A percentile compares a stretch with the other conserved stretches of the same genome.
These are phyloP conservation scores for Polyporus arcularius DNA, from an alignment of 768 basidiomycete genomes.

Conservation along the genomic window DNA sequence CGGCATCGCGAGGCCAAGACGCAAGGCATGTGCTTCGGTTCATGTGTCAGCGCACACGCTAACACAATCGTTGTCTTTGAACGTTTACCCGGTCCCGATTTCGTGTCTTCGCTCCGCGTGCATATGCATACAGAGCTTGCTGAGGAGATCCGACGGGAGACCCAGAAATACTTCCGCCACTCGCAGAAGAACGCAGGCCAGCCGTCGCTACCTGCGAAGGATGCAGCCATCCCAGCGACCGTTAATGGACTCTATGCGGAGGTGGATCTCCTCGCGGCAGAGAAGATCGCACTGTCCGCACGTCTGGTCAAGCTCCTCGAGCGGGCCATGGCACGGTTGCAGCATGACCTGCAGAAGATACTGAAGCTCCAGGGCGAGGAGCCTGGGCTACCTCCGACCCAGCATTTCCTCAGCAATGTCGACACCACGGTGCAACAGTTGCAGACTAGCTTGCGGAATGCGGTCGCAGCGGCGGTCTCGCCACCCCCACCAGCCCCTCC, in stretches of 20 bases:
- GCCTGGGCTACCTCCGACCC: slow-evolving; percentile 32
- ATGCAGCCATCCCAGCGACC: slow-evolving; percentile 38
- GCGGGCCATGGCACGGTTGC: slow-evolving; percentile 48
- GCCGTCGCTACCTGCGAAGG: slow-evolving; percentile 30
- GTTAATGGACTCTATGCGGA: slow-evolving; percentile 32
- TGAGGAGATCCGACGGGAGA: slow-evolving; percentile 46
- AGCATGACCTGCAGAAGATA: slow-evolving; percentile 46
- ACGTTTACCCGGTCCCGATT: background rate
- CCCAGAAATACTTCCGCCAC: slow-evolving; percentile 45
- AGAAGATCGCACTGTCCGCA: slow-evolving; percentile 46
- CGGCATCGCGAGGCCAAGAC: slow-evolving; percentile 44
- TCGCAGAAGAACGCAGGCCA: slow-evolving; percentile 34
- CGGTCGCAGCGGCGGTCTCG: slow-evolving; percentile 28
- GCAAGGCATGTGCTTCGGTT: slow-evolving; percentile 35
- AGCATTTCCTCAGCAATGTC: slow-evolving; percentile 25
- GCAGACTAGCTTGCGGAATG: slow-evolving; percentile 39
- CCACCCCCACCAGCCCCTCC: slow-evolving; percentile 19
- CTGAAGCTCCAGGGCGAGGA: slow-evolving; percentile 48
- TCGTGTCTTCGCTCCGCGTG: background rate
- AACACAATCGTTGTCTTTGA: no score
- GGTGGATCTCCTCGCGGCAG: slow-evolving; percentile 37
- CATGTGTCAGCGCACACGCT: background rate
- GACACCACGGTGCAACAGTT: slow-evolving; percentile 41
- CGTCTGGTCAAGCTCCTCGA: slow-evolving; percentile 46
- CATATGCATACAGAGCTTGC: slow-evolving; percentile 36